A percentile compares a stretch with the other conserved stretches of the same genome.
phyloP scores from a whole-genome alignment of 2,329 filamentous ascomycete species.

The Aspergillus fischeri region DNA sequence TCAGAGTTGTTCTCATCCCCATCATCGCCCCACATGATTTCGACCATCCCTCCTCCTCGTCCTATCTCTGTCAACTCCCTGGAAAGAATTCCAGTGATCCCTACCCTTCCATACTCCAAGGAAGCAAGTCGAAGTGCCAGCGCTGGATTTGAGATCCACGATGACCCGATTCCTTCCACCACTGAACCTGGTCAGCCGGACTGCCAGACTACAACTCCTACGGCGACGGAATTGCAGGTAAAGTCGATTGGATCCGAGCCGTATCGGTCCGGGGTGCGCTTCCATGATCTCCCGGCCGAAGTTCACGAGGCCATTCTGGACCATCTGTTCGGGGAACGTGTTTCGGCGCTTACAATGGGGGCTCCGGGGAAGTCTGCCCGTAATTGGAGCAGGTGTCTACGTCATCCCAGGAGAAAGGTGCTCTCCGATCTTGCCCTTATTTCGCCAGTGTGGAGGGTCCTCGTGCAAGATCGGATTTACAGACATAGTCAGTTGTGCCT shows the following conservation, averaged over 20 bases:
- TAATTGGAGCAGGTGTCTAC: conserved; percentile 61
- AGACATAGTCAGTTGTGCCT: conserved; percentile 51
- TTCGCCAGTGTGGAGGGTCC: conserved; percentile 56
- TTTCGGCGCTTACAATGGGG: conserved; percentile 57
- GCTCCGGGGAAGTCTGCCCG: conserved; percentile 52
- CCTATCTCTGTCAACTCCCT: conserved; percentile 32
- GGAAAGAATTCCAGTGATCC: conserved; percentile 19
- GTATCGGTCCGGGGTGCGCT: conserved; percentile 17
- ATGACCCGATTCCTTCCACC: conserved; percentile 18
- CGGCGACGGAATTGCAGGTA: conserved; percentile 24
- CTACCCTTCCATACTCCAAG: conserved; percentile 18
- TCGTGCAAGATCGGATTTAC: conserved; percentile 70
- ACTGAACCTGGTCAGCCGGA: conserved; percentile 17
- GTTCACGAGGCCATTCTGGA: conserved; percentile 70
- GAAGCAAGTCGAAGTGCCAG: conserved; percentile 24
- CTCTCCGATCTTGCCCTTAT: conserved; percentile 63
- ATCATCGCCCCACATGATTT: conserved; percentile 23
- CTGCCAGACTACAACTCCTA: conserved; percentile 20
- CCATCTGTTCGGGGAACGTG: conserved; percentile 65
- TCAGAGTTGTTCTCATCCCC: conserved; percentile 10
- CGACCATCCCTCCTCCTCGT: conserved; percentile 28
- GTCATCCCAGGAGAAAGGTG: conserved; percentile 64
- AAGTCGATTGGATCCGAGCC: conserved; percentile 7
- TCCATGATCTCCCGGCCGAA: conserved; percentile 57
- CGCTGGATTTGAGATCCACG: conserved; percentile 21